A percentile compares a stretch with the other conserved stretches of the same genome.
Evolutionary conservation across 441 rosid genomes (phyloP).

Genomic region (Euphorbia celastroides): DNA sequence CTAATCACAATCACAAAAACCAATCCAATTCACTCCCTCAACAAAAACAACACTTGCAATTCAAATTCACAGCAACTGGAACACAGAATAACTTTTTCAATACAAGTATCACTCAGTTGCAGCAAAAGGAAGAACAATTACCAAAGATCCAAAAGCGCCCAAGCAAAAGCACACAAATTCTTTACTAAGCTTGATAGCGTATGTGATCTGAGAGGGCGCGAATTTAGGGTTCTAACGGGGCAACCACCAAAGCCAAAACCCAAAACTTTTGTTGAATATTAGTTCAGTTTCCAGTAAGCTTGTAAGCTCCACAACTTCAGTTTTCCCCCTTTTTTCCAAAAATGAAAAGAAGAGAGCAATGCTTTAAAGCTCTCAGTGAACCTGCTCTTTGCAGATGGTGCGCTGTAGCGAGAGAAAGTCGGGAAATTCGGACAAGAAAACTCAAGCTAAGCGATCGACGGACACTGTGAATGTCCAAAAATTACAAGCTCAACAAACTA

Average conservation of each 20-base stretch:
- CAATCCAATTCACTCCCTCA: background rate
- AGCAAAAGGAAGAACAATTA: slow-evolving; percentile 5
- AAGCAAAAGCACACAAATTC: slow-evolving; percentile 7
- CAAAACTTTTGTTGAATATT: slow-evolving; percentile 3
- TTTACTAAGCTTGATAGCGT: slow-evolving; percentile 14
- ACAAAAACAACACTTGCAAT: background rate
- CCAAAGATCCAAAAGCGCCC: slow-evolving; percentile 6
- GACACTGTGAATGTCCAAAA: slow-evolving; percentile 15
- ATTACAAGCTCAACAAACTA: slow-evolving; percentile 9
- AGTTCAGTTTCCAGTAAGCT: background rate
- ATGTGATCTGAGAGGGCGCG: slow-evolving; percentile 14
- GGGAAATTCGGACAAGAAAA: slow-evolving; percentile 6
- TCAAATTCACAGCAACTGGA: background rate
- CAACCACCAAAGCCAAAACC: background rate
- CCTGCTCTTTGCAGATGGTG: background rate
- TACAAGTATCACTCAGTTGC: slow-evolving; percentile 6
- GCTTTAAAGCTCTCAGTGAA: slow-evolving; percentile 6
- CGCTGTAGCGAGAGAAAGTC: slow-evolving; percentile 12
- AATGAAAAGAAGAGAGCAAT: background rate
- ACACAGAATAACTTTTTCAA: background rate
- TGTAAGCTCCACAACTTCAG: slow-evolving; percentile 9
- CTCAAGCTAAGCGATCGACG: background rate
- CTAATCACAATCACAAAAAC: slow-evolving; percentile 8
- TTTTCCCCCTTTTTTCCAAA: background rate
- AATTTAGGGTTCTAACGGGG: slow-evolving; percentile 6